Base-by-base conservation (phyloP, 257 asterid genomes). In the Ajuga chamaepitys region DNA sequence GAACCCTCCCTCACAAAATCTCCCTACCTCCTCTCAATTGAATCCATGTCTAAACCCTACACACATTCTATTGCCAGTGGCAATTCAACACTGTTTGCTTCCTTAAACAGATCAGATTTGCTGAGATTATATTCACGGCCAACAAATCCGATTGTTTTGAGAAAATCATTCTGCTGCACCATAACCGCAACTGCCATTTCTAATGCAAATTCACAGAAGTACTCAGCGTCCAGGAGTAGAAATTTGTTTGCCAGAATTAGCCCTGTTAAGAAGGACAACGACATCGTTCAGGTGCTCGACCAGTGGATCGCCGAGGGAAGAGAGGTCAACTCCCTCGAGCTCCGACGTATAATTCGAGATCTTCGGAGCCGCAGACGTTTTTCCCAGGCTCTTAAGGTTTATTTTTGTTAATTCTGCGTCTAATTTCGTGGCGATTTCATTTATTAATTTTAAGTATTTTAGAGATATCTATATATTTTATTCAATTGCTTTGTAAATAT, bases 301-400 rank as follows among this genome's bases (percentile, higher is more conserved):
- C 77, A 81, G 41, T 86, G 94, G 94, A 78, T 83, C 48, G 74
- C 71, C 34, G 94, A 83, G 70, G 89, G 94, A 40, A 69, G 83
- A 64, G 66, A 72, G 41, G 67, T 81, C 22, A 57, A 75, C 28
- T 35, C 70, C 7, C 44, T 77, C 7, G 94, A 86, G 72, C 60
- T 86, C 70, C 83, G 74, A 14, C 72, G 80, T 37, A 75, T 83
- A 52, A 63, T 86, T 72, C 86, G 87, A 13, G 84, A 83, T 57
- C 87, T 83, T 14, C 84, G 94, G 21, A 75, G 76, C 79, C 87
- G 82, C 35, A 62, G 68, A 38, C 94, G 84, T 14, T 86, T 68
- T 38, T 70, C 87, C 28, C 87, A 83, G 13, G 88, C 94, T 37
- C 89, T 83, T 45, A 76, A 81, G 89, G 94, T 84, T 48, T 1